Base-by-base conservation (phyloP, 2,329 filamentous ascomycete genomes). In the Trichoderma endophyticum region DNA sequence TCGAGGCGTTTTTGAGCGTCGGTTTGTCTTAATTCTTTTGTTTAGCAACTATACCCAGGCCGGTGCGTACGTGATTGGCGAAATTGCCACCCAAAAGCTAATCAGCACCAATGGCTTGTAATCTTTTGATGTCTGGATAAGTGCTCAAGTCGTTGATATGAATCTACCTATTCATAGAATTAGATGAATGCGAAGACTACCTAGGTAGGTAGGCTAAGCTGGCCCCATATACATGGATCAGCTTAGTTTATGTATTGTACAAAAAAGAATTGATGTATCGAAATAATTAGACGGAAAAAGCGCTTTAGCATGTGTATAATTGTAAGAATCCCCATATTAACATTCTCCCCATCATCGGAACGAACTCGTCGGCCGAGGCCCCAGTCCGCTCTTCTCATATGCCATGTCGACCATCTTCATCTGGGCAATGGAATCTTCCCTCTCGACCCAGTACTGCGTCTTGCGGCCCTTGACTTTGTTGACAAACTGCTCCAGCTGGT, bases 401-500 rank as follows among this genome's bases (percentile, higher is more conserved):
- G 82, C 83, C 78, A 81, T 80, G 74, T 87, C 86, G 34, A 87
- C 76, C 78, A 83, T 83, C 77, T 76, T 80, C 82, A 84, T 85
- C 80, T 82, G 82, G 24, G 76, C 75, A 28, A 86, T 79, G 30
- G 80, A 84, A 72, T 86, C 84, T 64, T 84, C 81, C 2, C 74
- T 75, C 18, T 77, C 75, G 8, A 86, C 77, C 83, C 84, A 86
- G 3, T 79, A 71, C 1, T 78, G 79, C 5, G 80, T 80, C 68
- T 81, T 72, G 1, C 81, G 77, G 0, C 82, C 83, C 60, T 80
- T 81, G 61, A 87, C 74, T 36, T 77, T 78, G 76, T 86, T 82
- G 14, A 86, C 83, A 75, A 87, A 87, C 72, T 82, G 79, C 76
- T 87, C 84, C 34, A 87, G 79, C 79, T 84, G 81, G 75, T 85